phyloP scores from a whole-genome alignment of 2,329 filamentous ascomycete genomes.

The Stemphylium beticola region DNA sequence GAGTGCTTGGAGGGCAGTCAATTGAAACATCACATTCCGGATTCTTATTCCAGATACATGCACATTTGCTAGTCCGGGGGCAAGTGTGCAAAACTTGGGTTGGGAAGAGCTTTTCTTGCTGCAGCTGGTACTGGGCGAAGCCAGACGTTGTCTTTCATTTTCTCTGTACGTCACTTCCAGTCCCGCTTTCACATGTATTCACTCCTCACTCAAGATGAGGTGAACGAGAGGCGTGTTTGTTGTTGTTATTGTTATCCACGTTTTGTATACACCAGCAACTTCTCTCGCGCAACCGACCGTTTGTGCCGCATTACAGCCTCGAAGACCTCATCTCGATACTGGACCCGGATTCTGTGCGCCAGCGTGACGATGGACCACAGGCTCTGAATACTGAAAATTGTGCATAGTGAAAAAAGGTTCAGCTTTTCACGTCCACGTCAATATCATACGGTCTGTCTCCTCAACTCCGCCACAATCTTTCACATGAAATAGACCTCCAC shows the following conservation, averaged over 20 bases:
- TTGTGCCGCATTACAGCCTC: neutral
- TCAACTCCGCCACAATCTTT: neutral
- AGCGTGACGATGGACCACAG: neutral
- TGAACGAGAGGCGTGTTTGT: constrained; percentile 24
- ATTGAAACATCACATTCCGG: constrained; percentile 1
- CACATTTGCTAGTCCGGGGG: neutral
- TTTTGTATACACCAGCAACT: constrained; percentile 5
- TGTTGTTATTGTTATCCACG: constrained; percentile 23
- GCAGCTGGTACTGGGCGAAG: neutral
- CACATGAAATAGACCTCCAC: neutral
- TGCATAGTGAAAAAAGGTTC: neutral
- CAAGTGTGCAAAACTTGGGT: neutral
- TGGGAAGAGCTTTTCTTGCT: neutral
- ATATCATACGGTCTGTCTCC: neutral
- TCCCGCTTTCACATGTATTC: neutral
- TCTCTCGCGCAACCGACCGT: neutral
- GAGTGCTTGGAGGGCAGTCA: neutral
- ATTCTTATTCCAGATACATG: neutral
- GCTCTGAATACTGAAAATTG: neutral
- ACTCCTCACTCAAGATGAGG: constrained; percentile 2
- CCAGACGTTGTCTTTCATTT: neutral
- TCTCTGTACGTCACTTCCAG: neutral
- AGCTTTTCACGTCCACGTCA: neutral
- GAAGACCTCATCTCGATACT: neutral
- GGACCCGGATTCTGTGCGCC: neutral